Evolutionary conservation across 2,329 filamentous ascomycete genomes (phyloP).

Genomic region (Orbilia quercus): DNA sequence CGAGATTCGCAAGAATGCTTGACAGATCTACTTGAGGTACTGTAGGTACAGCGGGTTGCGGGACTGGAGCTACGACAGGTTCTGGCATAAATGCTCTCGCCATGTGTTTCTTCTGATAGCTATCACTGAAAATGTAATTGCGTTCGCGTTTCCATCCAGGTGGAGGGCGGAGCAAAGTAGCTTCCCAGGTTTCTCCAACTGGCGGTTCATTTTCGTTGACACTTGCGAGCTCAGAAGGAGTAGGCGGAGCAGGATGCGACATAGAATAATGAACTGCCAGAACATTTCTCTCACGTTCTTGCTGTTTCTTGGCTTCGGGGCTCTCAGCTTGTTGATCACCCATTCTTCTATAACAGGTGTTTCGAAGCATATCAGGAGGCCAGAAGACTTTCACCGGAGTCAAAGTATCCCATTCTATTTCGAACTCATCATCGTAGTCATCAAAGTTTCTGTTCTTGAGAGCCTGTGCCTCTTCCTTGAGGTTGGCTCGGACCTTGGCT

Average conservation of each 20-base stretch:
- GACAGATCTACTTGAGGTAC: slow-evolving; percentile 39
- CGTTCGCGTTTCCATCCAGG: slow-evolving; percentile 47
- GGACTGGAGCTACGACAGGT: background rate
- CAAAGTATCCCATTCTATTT: slow-evolving; percentile 50
- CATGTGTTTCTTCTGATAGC: slow-evolving; percentile 40
- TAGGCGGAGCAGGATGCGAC: slow-evolving; percentile 38
- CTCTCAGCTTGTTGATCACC: slow-evolving; percentile 45
- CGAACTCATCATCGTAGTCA: slow-evolving; percentile 52
- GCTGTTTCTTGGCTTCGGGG: slow-evolving; percentile 30
- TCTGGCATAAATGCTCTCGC: slow-evolving; percentile 37
- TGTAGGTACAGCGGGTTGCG: background rate
- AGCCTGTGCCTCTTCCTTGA: slow-evolving; percentile 49
- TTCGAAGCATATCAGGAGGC: slow-evolving; percentile 31
- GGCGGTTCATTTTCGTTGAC: slow-evolving; percentile 33
- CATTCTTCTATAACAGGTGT: slow-evolving; percentile 47
- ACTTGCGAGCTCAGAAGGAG: slow-evolving; percentile 35
- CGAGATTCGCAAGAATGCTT: slow-evolving; percentile 52
- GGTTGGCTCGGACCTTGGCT: slow-evolving; percentile 48
- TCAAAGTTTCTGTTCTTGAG: slow-evolving; percentile 47
- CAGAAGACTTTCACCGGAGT: slow-evolving; percentile 20
- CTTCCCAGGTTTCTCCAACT: slow-evolving; percentile 21
- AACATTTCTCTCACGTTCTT: slow-evolving; percentile 50
- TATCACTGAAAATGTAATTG: slow-evolving; percentile 37
- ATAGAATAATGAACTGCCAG: slow-evolving; percentile 53
- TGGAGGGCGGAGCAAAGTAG: slow-evolving; percentile 38